Base-by-base conservation (phyloP, 2,329 filamentous ascomycete genomes). In the Hypoxylon sp. region DNA sequence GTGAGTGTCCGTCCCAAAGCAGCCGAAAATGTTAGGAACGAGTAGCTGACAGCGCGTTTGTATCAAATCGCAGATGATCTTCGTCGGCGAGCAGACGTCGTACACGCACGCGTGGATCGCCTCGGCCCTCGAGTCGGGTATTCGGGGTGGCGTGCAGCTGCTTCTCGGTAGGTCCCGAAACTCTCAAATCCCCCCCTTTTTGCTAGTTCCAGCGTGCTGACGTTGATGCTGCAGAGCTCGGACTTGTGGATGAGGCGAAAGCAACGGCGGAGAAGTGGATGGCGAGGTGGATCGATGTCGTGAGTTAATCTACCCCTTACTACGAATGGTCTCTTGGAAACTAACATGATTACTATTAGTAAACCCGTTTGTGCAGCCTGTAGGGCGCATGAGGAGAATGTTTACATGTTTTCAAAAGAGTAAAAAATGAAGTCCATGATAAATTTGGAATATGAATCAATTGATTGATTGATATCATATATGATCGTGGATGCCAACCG, bases 21-120 rank as follows among this genome's bases (percentile, higher is more conserved):
- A 4, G 4, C 24, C 24, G 24, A 26, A 26, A n/a, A 39, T 4
- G n/a, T 15, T 15, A 11, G 20, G n/a, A 13, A 13, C 11, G 13
- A 34, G 11, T 34, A 15, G 15, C 32, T 34, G 32, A 34, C 32
- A 34, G 15, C 10, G 15, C 3, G 15, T 15, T 34, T 15, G 53
- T 26, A 5, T 17, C 44, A 6, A n/a, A n/a, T 5, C 13, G 15
- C 15, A 84, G 77, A 87, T 89, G n/a, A 87, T 78, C 73, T 93
- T 94, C 68, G 87, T 86, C 47, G 86, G 86, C 1, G 89, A 92
- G 74, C 89, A 91, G 72, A 91, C 89, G 0, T 86, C 84, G 6
- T 91, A 89, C 72, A 92, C 89, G 0, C 89, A 92, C 71, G 89
- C 88, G 1, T 91, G 88, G 89, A 89, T 91, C 51, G 84, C 85